Conservation (phyloP, 495 filamentous ascomycete genomes). For the Emericellopsis terricola region DNA sequence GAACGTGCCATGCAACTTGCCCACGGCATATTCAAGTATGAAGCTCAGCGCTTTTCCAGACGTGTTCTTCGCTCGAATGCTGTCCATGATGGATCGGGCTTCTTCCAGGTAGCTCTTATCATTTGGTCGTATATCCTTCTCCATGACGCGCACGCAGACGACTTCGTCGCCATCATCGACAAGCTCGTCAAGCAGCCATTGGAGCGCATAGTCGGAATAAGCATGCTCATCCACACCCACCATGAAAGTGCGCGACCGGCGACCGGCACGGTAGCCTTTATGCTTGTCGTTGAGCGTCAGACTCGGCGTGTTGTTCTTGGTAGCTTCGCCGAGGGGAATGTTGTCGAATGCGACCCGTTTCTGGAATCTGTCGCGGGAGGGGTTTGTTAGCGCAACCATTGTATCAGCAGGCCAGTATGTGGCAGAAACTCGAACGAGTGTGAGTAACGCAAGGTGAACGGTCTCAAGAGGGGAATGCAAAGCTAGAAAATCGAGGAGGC, state of each 20-base stretch:
- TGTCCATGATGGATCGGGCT: conserved; percentile 54
- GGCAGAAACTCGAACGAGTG: not conserved
- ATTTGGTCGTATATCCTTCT: conserved; percentile 60
- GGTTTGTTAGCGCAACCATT: conserved; percentile 18
- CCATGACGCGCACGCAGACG: conserved; percentile 79
- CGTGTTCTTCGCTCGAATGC: conserved; percentile 72
- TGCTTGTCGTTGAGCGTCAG: conserved; percentile 80
- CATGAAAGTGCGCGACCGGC: conserved; percentile 78
- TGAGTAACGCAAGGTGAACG: conserved; percentile 2
- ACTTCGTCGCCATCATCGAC: conserved; percentile 96
- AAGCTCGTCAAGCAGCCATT: conserved; percentile 87
- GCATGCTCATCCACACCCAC: conserved; percentile 89
- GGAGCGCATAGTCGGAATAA: conserved; percentile 87
- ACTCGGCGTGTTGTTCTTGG: conserved; percentile 54
- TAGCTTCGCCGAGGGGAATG: conserved; percentile 45
- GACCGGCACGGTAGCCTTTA: conserved; percentile 69
- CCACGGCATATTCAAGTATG: conserved; percentile 76
- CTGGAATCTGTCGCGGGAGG: conserved; percentile 31
- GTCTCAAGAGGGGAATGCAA: conserved; percentile 3
- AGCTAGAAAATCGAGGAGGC: not conserved
- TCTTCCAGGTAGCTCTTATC: conserved; percentile 70
- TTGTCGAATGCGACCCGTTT: conserved; percentile 82
- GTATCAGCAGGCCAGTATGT: not conserved
- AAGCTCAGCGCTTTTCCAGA: conserved; percentile 74
- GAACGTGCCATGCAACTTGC: conserved; percentile 83